Percentiles rank a stretch among this genome's conserved stretches.
Conservation (phyloP, 2,329 filamentous ascomycete genomes). For the Penicillium sp. region DNA sequence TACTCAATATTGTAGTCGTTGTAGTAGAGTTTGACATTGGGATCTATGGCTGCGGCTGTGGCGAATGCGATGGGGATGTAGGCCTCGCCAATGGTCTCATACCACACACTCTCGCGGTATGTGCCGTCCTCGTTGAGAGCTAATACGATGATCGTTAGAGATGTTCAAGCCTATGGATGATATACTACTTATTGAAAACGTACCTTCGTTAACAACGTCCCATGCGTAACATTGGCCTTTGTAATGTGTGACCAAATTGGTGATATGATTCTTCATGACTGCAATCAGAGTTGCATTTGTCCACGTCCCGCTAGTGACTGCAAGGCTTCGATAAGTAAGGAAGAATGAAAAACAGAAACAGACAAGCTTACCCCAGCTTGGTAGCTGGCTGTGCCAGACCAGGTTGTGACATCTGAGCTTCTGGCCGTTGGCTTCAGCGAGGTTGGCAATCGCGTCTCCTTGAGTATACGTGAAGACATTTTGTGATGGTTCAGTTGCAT, state of each 20-base stretch:
- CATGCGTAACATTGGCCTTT: conserved; percentile 39
- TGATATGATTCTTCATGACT: conserved; percentile 51
- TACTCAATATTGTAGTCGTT: conserved; percentile 47
- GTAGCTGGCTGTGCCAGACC: conserved; percentile 49
- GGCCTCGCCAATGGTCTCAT: conserved; percentile 43
- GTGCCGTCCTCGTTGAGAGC: conserved; percentile 49
- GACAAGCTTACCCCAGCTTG: conserved; percentile 53
- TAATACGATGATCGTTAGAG: neutral
- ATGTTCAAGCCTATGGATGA: neutral
- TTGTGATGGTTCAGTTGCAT: conserved; percentile 58
- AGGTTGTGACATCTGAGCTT: conserved; percentile 63
- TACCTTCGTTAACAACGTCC: conserved; percentile 43
- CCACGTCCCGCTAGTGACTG: conserved; percentile 52
- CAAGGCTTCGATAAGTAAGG: neutral
- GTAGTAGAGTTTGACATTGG: conserved; percentile 47
- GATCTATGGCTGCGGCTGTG: conserved; percentile 57
- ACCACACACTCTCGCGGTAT: conserved; percentile 44
- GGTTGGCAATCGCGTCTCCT: conserved; percentile 51
- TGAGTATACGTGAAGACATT: conserved; percentile 58
- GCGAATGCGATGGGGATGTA: conserved; percentile 49
- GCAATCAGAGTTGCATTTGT: conserved; percentile 57
- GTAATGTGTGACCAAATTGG: conserved; percentile 36
- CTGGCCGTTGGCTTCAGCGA: conserved; percentile 42
- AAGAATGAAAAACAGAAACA: conserved; percentile 41
- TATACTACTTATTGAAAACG: neutral